phyloP scores from a whole-genome alignment of 345 rosid species.

The Citrus hindsii region DNA sequence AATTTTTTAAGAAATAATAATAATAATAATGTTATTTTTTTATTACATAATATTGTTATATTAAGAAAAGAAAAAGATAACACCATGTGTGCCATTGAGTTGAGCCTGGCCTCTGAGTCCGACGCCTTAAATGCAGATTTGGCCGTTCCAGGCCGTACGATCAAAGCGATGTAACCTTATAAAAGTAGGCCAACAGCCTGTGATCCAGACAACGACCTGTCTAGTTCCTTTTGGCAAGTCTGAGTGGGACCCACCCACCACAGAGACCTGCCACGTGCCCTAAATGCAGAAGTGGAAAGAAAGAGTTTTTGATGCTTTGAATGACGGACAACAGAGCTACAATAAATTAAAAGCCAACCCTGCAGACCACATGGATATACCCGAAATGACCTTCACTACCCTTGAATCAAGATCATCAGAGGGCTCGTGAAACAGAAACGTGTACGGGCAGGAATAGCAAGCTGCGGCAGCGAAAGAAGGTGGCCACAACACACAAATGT shows the following conservation, averaged over 20 bases:
- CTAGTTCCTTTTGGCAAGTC: slow-evolving; percentile 48
- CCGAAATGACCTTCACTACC: neutral
- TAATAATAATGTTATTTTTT: no score
- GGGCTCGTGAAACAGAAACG: neutral
- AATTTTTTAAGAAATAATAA: no score
- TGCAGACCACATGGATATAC: no score
- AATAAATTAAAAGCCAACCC: no score
- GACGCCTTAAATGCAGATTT: slow-evolving; percentile 4
- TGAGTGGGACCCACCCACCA: slow-evolving; percentile 27
- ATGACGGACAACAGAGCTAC: neutral
- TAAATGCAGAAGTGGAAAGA: neutral
- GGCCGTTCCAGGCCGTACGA: slow-evolving; percentile 27
- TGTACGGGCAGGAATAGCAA: slow-evolving; percentile 5
- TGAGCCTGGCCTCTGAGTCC: neutral
- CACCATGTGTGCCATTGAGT: no score
- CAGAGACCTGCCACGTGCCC: slow-evolving; percentile 32
- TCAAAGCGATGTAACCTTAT: slow-evolving; percentile 15
- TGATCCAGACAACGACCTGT: slow-evolving; percentile 35
- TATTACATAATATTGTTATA: no score
- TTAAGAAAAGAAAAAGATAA: no score
- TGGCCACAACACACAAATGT: neutral
- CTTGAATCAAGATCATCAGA: neutral
- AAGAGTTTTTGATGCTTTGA: neutral
- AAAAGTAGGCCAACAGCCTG: slow-evolving; percentile 29
- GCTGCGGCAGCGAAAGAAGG: neutral